Conservation (phyloP, 768 basidiomycete genomes). For the Phylloporus arenicola region DNA sequence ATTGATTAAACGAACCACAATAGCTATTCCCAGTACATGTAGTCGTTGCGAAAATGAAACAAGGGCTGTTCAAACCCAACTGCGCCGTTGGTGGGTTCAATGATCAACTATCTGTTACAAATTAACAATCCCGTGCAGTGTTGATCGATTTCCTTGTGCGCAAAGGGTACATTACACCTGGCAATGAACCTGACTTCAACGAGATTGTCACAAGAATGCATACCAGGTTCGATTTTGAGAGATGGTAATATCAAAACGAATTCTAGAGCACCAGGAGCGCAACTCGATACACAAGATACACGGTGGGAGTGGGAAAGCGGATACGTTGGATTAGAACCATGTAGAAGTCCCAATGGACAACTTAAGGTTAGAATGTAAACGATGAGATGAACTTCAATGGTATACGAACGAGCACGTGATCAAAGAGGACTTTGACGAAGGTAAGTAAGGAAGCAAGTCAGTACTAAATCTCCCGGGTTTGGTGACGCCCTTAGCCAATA, state of each 20-base stretch:
- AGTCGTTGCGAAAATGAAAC: constrained; percentile 58
- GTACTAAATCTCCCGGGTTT: neutral
- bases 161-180: constrained; percentile 78
- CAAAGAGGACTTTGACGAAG: too few relatives aligned
- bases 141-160: constrained; percentile 87
- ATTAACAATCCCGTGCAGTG: constrained; percentile 41
- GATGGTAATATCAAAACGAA: constrained; percentile 32
- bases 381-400: too few relatives aligned
- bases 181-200: constrained; percentile 79
- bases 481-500: constrained; percentile 3
- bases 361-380: too few relatives aligned
- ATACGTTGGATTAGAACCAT: neutral
- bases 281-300: neutral
- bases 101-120: neutral
- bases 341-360: neutral
- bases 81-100: constrained; percentile 67
- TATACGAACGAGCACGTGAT: constrained; percentile 7
- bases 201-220: constrained; percentile 76
- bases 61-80: constrained; percentile 86
- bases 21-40: constrained; percentile 65
- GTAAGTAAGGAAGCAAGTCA: too few relatives aligned
- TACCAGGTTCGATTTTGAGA: constrained; percentile 59
- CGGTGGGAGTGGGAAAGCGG: neutral
- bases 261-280: neutral
- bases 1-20: neutral